Base-by-base conservation (phyloP, 140 eudicot species). In the Cichorium intybus region DNA sequence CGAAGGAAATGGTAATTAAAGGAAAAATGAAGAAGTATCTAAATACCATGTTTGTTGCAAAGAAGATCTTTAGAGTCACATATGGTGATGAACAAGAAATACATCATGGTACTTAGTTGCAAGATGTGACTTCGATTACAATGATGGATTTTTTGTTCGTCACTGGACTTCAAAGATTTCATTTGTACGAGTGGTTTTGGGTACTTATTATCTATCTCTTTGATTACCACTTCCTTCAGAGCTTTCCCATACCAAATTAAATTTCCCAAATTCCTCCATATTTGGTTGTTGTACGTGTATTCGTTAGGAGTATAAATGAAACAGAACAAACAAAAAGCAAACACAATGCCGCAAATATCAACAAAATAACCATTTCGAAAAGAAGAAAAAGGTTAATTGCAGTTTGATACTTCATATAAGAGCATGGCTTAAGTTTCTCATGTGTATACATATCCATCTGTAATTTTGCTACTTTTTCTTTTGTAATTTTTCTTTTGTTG, bases 101-200 rank as follows among this genome's bases (percentile, higher is more conserved):
- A 18, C 28, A 56, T 27, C 53, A 54, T 15, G 18, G 48, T 41
- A 41, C 18, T 41, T 37, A 8, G 46, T 37, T 3, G n/a, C 46
- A 10, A 37, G 48, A 41, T 41, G 48, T 15, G 48, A 41, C 48
- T 14, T 41, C 1, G 18, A 41, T 41, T 41, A 12, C 18, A 12
- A 7, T 54, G 53, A 27, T 51, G 28, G 18, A 43, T 26, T 4
- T 75, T 67, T 29, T 64, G 78, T 28, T 84, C 82, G 29, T 76
- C 84, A 24, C 72, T 66, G 51, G 35, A 57, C 77, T 53, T 82
- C 84, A 14, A 75, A 33, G 58, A 77, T 77, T 23, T 86, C 80
- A 72, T 74, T 71, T 23, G 62, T 77, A 60, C 18, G 41, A 9
- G 81, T 69, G 52, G 79, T 64, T 37, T 68, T 73, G 54, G 33